Evolutionary conservation across 345 rosid genomes (phyloP).

Genomic region (Brassica carinata): DNA sequence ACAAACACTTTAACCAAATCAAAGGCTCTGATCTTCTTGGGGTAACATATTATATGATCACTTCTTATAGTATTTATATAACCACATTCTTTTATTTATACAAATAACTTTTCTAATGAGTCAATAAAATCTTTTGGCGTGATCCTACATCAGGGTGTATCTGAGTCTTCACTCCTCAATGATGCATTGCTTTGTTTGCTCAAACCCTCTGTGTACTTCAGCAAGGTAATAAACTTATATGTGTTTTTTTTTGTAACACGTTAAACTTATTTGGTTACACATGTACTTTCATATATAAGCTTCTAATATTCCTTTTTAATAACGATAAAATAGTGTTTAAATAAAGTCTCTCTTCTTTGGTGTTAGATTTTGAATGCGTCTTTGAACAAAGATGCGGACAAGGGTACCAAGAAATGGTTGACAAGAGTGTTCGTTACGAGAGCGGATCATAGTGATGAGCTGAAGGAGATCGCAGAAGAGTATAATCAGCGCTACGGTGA

Average conservation of each 20-base stretch:
- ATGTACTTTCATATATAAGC: neutral
- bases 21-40: slow-evolving; percentile 50
- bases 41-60: no score
- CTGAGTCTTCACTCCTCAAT: slow-evolving; percentile 44
- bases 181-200: slow-evolving; percentile 65
- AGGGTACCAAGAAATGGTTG: slow-evolving; percentile 57
- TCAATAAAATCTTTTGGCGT: slow-evolving; percentile 12
- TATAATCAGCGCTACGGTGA: slow-evolving; percentile 50
- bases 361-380: slow-evolving; percentile 64
- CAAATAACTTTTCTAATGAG: slow-evolving; percentile 7
- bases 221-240: slow-evolving; percentile 52
- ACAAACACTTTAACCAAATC: slow-evolving; percentile 52
- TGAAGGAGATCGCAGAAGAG: slow-evolving; percentile 58
- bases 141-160: slow-evolving; percentile 60
- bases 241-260: neutral
- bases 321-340: neutral
- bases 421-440: slow-evolving; percentile 74
- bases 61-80: no score
- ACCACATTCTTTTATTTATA: no score
- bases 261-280: neutral
- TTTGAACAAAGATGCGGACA: slow-evolving; percentile 52
- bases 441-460: slow-evolving; percentile 56
- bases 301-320: neutral
- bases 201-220: slow-evolving; percentile 62
- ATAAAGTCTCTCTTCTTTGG: neutral